Evolutionary conservation across 2,329 filamentous ascomycete genomes (phyloP).

Genomic region (Beauveria asiatica): DNA sequence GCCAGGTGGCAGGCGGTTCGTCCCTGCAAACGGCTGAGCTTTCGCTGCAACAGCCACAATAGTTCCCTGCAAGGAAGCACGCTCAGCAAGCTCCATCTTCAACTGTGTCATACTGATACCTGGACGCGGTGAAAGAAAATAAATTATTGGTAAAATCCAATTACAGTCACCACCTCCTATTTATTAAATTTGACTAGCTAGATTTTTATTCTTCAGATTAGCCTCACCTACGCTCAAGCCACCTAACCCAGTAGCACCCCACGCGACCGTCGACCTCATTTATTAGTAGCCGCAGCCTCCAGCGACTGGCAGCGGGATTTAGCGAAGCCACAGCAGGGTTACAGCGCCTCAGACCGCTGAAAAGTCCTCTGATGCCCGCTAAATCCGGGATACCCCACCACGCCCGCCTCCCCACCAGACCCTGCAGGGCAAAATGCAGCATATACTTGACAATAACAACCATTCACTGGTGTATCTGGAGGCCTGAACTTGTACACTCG

Average conservation of each 20-base stretch:
- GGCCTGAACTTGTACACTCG: neutral
- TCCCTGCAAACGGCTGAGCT: neutral
- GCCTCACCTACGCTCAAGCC: neutral
- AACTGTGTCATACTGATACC: no score
- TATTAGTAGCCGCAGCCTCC: neutral
- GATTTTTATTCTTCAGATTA: constrained; percentile 1
- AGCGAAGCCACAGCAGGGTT: neutral
- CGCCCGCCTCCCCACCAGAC: neutral
- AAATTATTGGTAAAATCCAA: neutral
- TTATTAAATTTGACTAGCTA: neutral
- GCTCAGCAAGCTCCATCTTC: no score
- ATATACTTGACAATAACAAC: neutral
- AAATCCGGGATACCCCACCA: constrained; percentile 1
- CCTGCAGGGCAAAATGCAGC: neutral
- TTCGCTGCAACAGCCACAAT: neutral
- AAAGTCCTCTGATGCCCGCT: neutral
- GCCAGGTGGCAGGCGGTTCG: neutral
- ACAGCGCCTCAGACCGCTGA: constrained; percentile 1
- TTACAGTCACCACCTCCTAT: neutral
- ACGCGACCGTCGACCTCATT: constrained; percentile 1
- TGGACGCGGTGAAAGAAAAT: neutral
- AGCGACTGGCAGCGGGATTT: neutral
- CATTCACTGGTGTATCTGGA: neutral
- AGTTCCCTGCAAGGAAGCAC: neutral
- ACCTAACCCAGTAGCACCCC: neutral